phyloP scores from a whole-genome alignment of 306 rosid species.

The Phaseolus lunatus region DNA sequence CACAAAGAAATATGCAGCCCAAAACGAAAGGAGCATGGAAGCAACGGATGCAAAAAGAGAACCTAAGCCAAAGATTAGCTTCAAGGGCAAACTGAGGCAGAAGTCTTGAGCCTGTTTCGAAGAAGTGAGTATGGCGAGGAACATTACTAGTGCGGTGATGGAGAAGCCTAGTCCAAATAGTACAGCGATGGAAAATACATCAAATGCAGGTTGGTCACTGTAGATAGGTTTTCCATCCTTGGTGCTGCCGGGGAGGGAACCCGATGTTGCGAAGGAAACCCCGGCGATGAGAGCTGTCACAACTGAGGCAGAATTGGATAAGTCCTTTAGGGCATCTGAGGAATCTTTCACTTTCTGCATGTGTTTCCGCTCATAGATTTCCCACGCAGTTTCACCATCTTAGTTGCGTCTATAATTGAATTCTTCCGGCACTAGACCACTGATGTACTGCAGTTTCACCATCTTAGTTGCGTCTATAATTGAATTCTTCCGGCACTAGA shows the following conservation, averaged over 20 bases:
- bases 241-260: constrained; percentile 50
- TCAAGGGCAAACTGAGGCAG: constrained; percentile 37
- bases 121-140: constrained; percentile 63
- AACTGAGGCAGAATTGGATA: constrained; percentile 40
- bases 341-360: accelerated
- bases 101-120: constrained; percentile 53
- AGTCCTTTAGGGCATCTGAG: constrained; percentile 12
- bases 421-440: constrained; percentile 5
- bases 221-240: constrained; percentile 35
- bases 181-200: constrained; percentile 47
- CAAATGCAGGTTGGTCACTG: constrained; percentile 38
- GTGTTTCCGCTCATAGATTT: constrained; percentile 38
- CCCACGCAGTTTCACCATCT: background rate
- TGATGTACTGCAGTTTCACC: background rate
- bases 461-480: background rate
- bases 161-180: constrained; percentile 58
- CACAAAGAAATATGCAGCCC: constrained; percentile 55
- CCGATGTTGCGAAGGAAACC: constrained; percentile 44
- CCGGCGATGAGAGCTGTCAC: constrained; percentile 48
- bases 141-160: constrained; percentile 55
- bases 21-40: constrained; percentile 55
- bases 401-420: background rate
- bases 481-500: constrained; percentile 13
- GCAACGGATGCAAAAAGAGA: constrained; percentile 58
- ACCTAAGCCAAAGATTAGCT: constrained; percentile 50